These are phyloP conservation scores for Nepenthes gracilis DNA, from an alignment of 148 eudicot genomes.

Conservation along the genomic window DNA sequence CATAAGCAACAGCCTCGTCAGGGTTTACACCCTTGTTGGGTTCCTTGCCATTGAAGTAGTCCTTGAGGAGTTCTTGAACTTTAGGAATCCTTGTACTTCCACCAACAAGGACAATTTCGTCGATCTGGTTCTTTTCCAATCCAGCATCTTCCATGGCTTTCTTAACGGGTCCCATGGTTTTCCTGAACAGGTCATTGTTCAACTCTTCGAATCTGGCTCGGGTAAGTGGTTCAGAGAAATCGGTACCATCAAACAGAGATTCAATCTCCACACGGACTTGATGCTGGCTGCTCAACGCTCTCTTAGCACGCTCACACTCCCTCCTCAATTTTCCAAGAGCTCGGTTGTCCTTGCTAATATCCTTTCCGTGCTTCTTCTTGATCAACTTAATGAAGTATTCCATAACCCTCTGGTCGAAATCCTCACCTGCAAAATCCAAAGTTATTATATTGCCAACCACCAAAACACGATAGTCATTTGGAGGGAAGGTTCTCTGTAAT, in stretches of 20 bases:
- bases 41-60: conserved; percentile 58
- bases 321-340: conserved; percentile 67
- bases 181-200: conserved; percentile 71
- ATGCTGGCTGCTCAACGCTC: conserved; percentile 72
- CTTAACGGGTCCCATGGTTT: conserved; percentile 78
- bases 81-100: conserved; percentile 81
- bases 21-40: conserved; percentile 74
- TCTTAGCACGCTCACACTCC: conserved; percentile 71
- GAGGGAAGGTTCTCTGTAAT: too few relatives aligned
- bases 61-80: conserved; percentile 56
- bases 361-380: conserved; percentile 67
- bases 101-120: conserved; percentile 68
- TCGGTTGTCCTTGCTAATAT: conserved; percentile 70
- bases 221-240: conserved; percentile 67
- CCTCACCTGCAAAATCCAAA: conserved; percentile 29
- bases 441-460: too few relatives aligned
- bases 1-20: conserved; percentile 68
- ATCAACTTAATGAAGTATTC: conserved; percentile 58
- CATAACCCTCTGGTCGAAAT: conserved; percentile 61
- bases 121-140: conserved; percentile 47
- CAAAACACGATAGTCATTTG: too few relatives aligned
- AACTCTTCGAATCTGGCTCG: conserved; percentile 69
- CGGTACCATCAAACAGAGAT: conserved; percentile 54
- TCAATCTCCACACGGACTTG: conserved; percentile 73
- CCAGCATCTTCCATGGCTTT: conserved; percentile 77